Base-by-base conservation (phyloP, 2,329 filamentous ascomycete genomes). In the Aspergillus phoenicis region DNA sequence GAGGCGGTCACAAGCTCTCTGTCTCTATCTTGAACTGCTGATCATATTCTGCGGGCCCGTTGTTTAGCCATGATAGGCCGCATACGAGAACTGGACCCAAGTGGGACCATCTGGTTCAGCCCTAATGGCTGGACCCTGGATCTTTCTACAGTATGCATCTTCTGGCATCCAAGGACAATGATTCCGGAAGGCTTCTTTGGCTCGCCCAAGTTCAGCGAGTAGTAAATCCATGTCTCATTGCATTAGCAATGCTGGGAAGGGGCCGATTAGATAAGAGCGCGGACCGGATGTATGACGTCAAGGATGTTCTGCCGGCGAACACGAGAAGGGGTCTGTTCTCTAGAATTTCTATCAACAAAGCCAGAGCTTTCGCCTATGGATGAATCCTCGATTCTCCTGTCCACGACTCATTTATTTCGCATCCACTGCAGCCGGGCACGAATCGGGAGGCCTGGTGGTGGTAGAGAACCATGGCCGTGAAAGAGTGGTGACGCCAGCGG, bases 401-500 rank as follows among this genome's bases (percentile, higher is more conserved):
- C n/a, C 45, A 15, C 47, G 26, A 33, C n/a, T 51, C 47, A 17
- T 26, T 51, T 33, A 51, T 33, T 8, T 15, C 28, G 47, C 47
- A 33, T 33, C 26, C 39, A 56, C 28, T 26, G 2, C 26, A 24
- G 38, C 30, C 38, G 36, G 52, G 52, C 52, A 28, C 52, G 38
- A 55, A 55, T 55, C 38, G 39, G 39, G 28, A 33, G 39, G 15
- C 10, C 39, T 3, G 11, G n/a, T 6, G 41, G 7, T 15, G 24
- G n/a, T 28, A 56, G 28, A 20, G 53, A 56, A 56, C 53, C 53
- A 56, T 26, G 53, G 53, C 28, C 28, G 24, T 56, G 39, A 43
- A 47, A 17, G 41, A 56, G 53, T 56, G 53, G 53, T 56, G 53
- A 56, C 53, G 53, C 53, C 53, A 56, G 43, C 53, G 53, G 53